Base-by-base conservation (phyloP, 1,284 basidiomycete species). In the Sphagnurus paluster region DNA sequence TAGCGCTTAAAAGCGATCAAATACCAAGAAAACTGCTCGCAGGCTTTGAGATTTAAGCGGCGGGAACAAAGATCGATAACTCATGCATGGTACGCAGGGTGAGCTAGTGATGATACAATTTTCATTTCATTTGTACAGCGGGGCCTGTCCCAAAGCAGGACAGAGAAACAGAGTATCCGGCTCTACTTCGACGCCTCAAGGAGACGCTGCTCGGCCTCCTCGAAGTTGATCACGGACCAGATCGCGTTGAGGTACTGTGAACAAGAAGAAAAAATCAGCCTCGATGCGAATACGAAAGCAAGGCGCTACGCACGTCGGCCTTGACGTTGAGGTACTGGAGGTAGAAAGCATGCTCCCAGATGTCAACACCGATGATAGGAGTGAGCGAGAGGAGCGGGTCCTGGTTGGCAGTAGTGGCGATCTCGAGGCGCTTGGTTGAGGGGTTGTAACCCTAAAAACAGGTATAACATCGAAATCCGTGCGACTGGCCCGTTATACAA, bases 331-430 rank as follows among this genome's bases (percentile, higher is more conserved):
- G 83, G 76, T 94, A 94, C 76, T 73, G 87, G 45, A 95, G 81
- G 74, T 94, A 95, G 66, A 87, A 88, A 10, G 86, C 82, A 69
- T 93, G 91, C 68, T 93, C 90, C 95, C 97, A 98, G 62, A 98
- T 90, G 70, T 99, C 97, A 56, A 98, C 86, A 50, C 96, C 97
- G 63, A 99, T 83, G 63, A 99, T 85, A 29, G 96, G 94, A 26
- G 80, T 76, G 70, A 95, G 91, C 2, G 82, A 75, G 10, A 97
- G 79, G 44, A 98, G 76, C 41, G 97, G 97, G 67, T 99, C 97
- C 75, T 99, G 97, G 77, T 99, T 98, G 28, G 93, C 74, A 21
- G 96, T 98, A 30, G 94, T 95, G 46, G 87, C 82, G 46, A 95
- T 79, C 67, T 96, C 93, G 35, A 98, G 83, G 68, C 81, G 87